These are phyloP conservation scores for Sanghuangporus sanghuang DNA, from an alignment of 1,284 basidiomycete species.

Conservation along the genomic window DNA sequence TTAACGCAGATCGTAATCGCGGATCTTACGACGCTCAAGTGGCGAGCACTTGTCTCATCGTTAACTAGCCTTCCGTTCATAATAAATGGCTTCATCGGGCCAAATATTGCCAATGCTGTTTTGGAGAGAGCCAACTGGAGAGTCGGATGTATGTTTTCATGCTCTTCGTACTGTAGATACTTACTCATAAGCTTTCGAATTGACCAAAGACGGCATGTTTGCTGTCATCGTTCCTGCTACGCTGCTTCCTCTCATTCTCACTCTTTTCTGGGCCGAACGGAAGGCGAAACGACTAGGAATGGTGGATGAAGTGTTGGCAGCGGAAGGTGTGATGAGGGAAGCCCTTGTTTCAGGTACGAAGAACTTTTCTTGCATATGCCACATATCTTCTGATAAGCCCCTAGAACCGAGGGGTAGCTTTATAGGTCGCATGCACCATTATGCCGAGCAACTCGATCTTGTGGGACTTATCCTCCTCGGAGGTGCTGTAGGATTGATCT, in stretches of 20 bases:
- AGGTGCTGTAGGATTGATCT: slow-evolving; percentile 52
- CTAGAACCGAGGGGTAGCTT: slow-evolving; percentile 20
- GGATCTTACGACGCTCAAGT: slow-evolving; percentile 75
- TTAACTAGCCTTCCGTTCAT: slow-evolving; percentile 67
- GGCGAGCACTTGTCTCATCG: slow-evolving; percentile 68
- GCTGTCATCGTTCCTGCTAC: slow-evolving; percentile 53
- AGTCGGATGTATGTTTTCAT: slow-evolving; percentile 56
- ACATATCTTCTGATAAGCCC: background rate
- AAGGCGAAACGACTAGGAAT: slow-evolving; percentile 52
- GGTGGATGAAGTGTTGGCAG: slow-evolving; percentile 23
- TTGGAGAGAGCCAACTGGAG: slow-evolving; percentile 61
- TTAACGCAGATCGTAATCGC: slow-evolving; percentile 74
- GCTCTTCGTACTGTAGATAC: background rate
- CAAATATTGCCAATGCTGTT: slow-evolving; percentile 59
- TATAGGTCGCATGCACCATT: slow-evolving; percentile 11
- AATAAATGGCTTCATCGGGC: slow-evolving; percentile 63
- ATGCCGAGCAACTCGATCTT: slow-evolving; percentile 51
- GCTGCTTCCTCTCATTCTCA: slow-evolving; percentile 54
- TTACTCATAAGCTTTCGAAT: background rate
- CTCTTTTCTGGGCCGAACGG: slow-evolving; percentile 67
- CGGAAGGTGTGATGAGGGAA: background rate
- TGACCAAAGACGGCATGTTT: slow-evolving; percentile 58
- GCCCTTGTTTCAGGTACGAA: slow-evolving; percentile 7
- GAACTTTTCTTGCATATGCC: no score
- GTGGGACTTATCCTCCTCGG: slow-evolving; percentile 67